Conservation (phyloP, 1,139 yeast genomes). For the Diutina sp. region DNA sequence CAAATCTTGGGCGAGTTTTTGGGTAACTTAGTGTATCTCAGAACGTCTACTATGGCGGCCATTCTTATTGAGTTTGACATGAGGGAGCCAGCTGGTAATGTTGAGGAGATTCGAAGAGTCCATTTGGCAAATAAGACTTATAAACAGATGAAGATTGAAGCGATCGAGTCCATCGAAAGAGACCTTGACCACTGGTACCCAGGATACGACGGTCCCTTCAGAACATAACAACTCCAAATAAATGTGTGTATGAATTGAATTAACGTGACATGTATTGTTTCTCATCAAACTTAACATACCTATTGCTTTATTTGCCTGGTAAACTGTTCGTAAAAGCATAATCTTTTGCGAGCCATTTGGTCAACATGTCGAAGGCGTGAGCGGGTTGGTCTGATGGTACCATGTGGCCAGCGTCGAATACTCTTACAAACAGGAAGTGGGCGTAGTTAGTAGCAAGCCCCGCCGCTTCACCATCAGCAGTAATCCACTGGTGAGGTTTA, state of each 20-base stretch:
- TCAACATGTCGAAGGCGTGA: constrained; percentile 61
- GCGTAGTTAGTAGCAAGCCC: constrained; percentile 47
- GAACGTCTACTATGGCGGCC: too few species aligned
- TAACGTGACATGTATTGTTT: too few species aligned
- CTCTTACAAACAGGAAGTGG: constrained; percentile 46
- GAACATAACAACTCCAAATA: too few species aligned
- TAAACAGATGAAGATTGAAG: background rate
- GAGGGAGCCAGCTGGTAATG: background rate
- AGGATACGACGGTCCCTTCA: too few species aligned
- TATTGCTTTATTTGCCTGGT: background rate
- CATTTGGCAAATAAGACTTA: background rate
- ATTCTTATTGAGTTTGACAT: too few species aligned
- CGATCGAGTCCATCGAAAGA: too few species aligned
- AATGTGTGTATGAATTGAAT: too few species aligned
- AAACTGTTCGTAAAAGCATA: constrained; percentile 11
- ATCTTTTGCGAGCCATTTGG: constrained; percentile 59
- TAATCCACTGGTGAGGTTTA: background rate
- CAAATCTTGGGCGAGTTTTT: too few species aligned
- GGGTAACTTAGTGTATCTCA: too few species aligned
- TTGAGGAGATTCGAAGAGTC: background rate
- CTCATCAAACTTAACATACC: too few species aligned
- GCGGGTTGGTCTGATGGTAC: constrained; percentile 77
- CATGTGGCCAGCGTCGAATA: constrained; percentile 64
- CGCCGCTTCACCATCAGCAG: constrained; percentile 12
- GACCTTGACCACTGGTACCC: too few species aligned